Conservation (phyloP, 257 asterid genomes). For the Ophiorrhiza pumila region DNA sequence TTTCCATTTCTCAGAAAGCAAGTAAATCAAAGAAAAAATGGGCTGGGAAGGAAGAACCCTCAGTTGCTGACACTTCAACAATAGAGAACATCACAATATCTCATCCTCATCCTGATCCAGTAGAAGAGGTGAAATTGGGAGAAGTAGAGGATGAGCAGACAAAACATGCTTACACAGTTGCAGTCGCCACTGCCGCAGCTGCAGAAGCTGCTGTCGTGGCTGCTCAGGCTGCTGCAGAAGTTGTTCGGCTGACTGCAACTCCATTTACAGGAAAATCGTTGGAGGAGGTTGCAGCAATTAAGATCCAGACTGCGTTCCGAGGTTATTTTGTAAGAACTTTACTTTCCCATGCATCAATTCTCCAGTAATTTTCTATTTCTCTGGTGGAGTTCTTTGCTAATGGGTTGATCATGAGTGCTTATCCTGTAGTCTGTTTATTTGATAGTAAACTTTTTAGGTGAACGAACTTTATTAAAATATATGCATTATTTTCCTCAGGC, state of each 20-base stretch:
- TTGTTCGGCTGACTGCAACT: slow-evolving; percentile 41
- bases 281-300: slow-evolving; percentile 84
- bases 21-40: slow-evolving; percentile 40
- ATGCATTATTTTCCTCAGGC: slow-evolving; percentile 51
- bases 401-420: neutral
- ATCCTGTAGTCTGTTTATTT: neutral
- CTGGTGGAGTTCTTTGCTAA: neutral
- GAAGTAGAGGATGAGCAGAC: slow-evolving; percentile 65
- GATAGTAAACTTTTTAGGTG: neutral
- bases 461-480: neutral
- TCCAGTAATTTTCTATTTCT: slow-evolving; percentile 8
- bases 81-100: slow-evolving; percentile 41
- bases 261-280: slow-evolving; percentile 54
- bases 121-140: slow-evolving; percentile 50
- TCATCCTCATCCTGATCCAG: slow-evolving; percentile 41
- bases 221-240: slow-evolving; percentile 75
- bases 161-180: slow-evolving; percentile 61
- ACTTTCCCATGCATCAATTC: neutral
- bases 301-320: slow-evolving; percentile 86
- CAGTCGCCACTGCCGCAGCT: slow-evolving; percentile 67
- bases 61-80: slow-evolving; percentile 34
- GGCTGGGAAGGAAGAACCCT: slow-evolving; percentile 47
- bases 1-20: slow-evolving; percentile 43
- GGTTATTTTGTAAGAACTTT: slow-evolving; percentile 63
- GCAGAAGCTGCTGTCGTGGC: slow-evolving; percentile 74